Conservation (phyloP, 805 yeast species). For the Wickerhamiella domercqiae region DNA sequence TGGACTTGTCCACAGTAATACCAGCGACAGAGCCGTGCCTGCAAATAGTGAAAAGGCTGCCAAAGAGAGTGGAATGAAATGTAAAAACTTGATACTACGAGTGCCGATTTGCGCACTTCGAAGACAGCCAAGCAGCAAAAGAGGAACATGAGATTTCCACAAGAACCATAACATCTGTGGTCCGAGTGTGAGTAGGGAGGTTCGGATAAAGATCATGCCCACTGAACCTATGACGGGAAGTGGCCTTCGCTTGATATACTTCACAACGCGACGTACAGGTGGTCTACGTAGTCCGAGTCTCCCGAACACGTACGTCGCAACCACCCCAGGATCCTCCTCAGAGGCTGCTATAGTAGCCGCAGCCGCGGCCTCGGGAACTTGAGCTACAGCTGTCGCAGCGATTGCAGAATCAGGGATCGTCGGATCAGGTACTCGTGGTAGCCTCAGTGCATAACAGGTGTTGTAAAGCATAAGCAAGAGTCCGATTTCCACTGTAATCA, state of each 20-base stretch:
- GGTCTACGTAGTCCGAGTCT: slow-evolving; percentile 4
- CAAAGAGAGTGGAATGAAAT: too few relatives aligned
- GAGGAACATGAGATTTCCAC: slow-evolving; percentile 7
- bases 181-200: slow-evolving; percentile 13
- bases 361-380: not conserved
- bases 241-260: slow-evolving; percentile 14
- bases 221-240: slow-evolving; percentile 14
- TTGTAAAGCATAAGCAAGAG: slow-evolving; percentile 14
- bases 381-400: not conserved
- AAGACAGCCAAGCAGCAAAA: slow-evolving; percentile 6
- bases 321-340: not conserved
- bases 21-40: not conserved
- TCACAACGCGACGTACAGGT: slow-evolving; percentile 10
- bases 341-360: not conserved
- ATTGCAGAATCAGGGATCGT: not conserved
- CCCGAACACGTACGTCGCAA: not conserved
- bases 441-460: slow-evolving; percentile 18
- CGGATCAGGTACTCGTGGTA: slow-evolving; percentile 12
- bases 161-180: slow-evolving; percentile 16
- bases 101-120: too few relatives aligned
- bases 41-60: not conserved
- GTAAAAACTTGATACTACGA: too few relatives aligned
- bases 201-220: slow-evolving; percentile 13
- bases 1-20: not conserved
- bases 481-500: slow-evolving; percentile 11